Evolutionary conservation across 768 basidiomycete species (phyloP).

Genomic region (Trametes cinnabarina): DNA sequence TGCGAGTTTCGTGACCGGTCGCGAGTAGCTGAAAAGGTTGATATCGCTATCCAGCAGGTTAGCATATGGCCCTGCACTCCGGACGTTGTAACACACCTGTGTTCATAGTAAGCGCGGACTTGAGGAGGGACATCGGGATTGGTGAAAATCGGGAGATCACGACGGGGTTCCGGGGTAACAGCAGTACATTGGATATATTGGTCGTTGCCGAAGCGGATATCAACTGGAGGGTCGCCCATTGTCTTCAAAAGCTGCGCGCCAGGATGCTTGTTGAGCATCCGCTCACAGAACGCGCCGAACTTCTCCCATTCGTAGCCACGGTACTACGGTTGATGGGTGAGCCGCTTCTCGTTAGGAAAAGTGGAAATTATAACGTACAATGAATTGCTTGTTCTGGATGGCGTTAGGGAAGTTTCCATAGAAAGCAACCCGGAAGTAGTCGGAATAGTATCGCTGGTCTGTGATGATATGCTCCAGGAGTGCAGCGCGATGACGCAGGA

Average conservation of each 20-base stretch:
- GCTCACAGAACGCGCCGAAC: slow-evolving; percentile 83
- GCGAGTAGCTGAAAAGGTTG: slow-evolving; percentile 75
- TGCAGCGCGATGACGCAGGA: slow-evolving; percentile 83
- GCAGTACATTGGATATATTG: slow-evolving; percentile 89
- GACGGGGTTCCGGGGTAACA: slow-evolving; percentile 83
- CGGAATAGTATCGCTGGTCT: slow-evolving; percentile 82
- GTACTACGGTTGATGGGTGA: slow-evolving; percentile 48
- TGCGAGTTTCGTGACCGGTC: slow-evolving; percentile 61
- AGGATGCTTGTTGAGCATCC: slow-evolving; percentile 88
- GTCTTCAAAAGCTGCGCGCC: slow-evolving; percentile 76
- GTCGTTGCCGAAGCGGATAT: slow-evolving; percentile 73
- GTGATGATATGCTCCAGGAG: slow-evolving; percentile 83
- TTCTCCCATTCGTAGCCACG: slow-evolving; percentile 96
- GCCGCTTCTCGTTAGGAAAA: background rate
- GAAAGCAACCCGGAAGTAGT: slow-evolving; percentile 92
- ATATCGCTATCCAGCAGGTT: slow-evolving; percentile 54
- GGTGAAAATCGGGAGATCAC: slow-evolving; percentile 71
- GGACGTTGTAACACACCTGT: slow-evolving; percentile 50
- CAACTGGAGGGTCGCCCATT: slow-evolving; percentile 73
- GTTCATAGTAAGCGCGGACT: slow-evolving; percentile 84
- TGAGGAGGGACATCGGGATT: slow-evolving; percentile 80
- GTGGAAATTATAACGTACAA: slow-evolving; percentile 47
- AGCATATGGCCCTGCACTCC: background rate
- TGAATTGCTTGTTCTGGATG: slow-evolving; percentile 86
- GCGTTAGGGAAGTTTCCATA: slow-evolving; percentile 89